phyloP scores from a whole-genome alignment of 805 yeast genomes.

The Candida maltosa region DNA sequence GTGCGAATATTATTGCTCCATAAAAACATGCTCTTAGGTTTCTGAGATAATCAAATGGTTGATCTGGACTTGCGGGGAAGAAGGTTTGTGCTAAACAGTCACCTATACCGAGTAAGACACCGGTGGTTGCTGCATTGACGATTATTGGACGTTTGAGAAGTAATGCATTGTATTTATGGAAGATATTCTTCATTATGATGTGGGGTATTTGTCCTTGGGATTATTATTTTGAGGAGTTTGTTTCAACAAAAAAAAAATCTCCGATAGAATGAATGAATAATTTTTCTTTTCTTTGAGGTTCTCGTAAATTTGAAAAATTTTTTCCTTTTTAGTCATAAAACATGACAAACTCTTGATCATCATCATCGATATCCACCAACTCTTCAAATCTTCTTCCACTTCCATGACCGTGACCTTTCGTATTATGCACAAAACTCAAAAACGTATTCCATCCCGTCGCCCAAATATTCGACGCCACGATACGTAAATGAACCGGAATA shows the following conservation, averaged over 20 bases:
- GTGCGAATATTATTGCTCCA: slow-evolving; percentile 74
- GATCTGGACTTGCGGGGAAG: slow-evolving; percentile 27
- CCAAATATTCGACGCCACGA: slow-evolving; percentile 35
- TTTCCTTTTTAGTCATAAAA: slow-evolving; percentile 17
- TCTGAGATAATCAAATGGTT: slow-evolving; percentile 47
- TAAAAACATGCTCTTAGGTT: slow-evolving; percentile 64
- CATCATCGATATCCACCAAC: slow-evolving; percentile 36
- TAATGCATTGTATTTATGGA: slow-evolving; percentile 18
- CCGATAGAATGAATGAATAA: background rate
- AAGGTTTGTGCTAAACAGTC: slow-evolving; percentile 68
- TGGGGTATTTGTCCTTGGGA: background rate
- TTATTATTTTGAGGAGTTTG: background rate
- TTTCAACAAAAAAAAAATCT: no score
- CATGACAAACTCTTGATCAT: slow-evolving; percentile 32
- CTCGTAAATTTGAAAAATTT: background rate
- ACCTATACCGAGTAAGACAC: slow-evolving; percentile 68
- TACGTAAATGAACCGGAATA: slow-evolving; percentile 37
- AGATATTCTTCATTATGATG: slow-evolving; percentile 1
- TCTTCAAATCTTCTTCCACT: slow-evolving; percentile 35
- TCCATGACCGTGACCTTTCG: slow-evolving; percentile 36
- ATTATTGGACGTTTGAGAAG: slow-evolving; percentile 34
- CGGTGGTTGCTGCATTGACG: slow-evolving; percentile 48
- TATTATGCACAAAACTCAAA: slow-evolving; percentile 48
- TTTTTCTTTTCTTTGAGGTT: slow-evolving; percentile 2
- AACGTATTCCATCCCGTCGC: slow-evolving; percentile 42